Percentiles rank a stretch among this genome's conserved stretches.
These are phyloP conservation scores for Forsythia suspensa DNA, from an alignment of 257 asterid species.

Conservation along the genomic window DNA sequence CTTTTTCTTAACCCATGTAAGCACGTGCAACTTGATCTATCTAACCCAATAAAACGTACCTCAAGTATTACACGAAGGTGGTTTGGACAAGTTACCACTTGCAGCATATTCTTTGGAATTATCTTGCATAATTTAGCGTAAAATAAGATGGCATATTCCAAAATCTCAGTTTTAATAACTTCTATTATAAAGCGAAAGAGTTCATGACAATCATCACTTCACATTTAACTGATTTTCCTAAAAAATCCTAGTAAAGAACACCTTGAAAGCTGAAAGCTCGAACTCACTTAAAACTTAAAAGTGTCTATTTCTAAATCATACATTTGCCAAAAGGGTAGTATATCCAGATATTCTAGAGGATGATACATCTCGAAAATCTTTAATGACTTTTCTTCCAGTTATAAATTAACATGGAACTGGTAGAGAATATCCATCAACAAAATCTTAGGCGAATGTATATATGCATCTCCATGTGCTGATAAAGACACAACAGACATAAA, in stretches of 20 bases:
- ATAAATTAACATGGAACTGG: background rate
- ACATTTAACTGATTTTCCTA: background rate
- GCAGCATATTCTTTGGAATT: background rate
- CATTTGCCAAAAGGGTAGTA: background rate
- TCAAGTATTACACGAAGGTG: background rate
- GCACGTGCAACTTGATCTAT: background rate
- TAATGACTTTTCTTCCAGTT: background rate
- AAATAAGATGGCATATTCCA: too few species aligned
- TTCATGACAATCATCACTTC: background rate
- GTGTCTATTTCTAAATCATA: background rate
- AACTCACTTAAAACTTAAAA: background rate
- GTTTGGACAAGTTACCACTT: background rate
- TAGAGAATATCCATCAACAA: background rate
- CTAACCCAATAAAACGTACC: background rate
- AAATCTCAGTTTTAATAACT: background rate
- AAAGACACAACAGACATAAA: background rate
- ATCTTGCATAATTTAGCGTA: too few species aligned
- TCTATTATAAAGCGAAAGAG: background rate
- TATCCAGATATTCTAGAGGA: background rate
- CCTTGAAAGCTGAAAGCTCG: background rate
- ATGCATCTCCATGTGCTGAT: background rate
- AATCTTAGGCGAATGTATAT: background rate
- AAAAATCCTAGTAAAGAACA: background rate
- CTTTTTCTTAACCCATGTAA: background rate
- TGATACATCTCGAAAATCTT: background rate